A percentile compares a stretch with the other conserved stretches of the same genome.
phyloP scores from a whole-genome alignment of 1,284 basidiomycete genomes.

The Tausonia pullulans region DNA sequence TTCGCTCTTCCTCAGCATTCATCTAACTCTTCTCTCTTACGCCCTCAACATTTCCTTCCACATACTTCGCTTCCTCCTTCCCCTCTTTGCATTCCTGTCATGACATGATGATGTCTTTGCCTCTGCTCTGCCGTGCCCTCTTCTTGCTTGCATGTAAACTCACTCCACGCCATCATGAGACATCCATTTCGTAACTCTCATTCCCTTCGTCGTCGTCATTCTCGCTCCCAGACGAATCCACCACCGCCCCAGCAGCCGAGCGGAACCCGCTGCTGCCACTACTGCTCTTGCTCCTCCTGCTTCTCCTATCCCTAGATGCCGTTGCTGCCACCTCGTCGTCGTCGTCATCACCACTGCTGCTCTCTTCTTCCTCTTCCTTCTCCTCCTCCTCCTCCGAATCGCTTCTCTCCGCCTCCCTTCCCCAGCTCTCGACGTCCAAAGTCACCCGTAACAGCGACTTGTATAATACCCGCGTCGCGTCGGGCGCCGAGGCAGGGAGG shows the following conservation, averaged over 20 bases:
- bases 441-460: not conserved
- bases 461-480: not conserved
- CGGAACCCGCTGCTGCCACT: not conserved
- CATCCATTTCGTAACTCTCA: not conserved
- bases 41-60: not conserved
- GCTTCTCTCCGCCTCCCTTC: not conserved
- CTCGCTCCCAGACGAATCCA: not conserved
- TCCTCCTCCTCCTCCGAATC: too few relatives aligned
- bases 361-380: not conserved
- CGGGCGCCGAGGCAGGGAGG: not conserved
- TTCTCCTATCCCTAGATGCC: not conserved
- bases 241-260: not conserved
- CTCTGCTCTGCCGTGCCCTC: not conserved
- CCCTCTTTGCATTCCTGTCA: not conserved
- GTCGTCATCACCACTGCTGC: not conserved
- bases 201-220: not conserved
- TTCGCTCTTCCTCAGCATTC: not conserved
- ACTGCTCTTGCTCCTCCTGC: not conserved
- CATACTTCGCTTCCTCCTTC: not conserved
- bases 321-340: not conserved
- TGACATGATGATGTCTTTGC: not conserved
- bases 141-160: too few relatives aligned
- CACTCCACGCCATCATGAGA: too few relatives aligned
- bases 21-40: not conserved
- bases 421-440: not conserved